Evolutionary conservation across 2,329 filamentous ascomycete genomes (phyloP).

Genomic region (Penicillium sp.): DNA sequence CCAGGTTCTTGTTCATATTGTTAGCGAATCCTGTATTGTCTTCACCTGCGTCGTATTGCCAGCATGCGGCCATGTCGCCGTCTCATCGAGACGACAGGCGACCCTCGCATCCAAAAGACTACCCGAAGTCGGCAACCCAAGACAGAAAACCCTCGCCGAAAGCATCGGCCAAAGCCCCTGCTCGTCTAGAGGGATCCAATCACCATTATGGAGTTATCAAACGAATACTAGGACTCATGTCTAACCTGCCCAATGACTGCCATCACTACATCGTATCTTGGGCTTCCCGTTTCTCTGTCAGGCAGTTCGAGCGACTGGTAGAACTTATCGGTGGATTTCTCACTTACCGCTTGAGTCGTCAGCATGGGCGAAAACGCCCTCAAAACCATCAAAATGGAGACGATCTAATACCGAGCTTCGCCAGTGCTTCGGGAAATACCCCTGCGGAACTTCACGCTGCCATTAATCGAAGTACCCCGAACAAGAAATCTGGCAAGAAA

Average conservation of each 20-base stretch:
- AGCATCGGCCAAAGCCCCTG: slow-evolving; percentile 16
- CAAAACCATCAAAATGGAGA: slow-evolving; percentile 48
- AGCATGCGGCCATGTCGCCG: slow-evolving; percentile 11
- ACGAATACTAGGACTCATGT: slow-evolving; percentile 68
- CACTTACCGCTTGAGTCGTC: slow-evolving; percentile 66
- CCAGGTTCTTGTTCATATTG: slow-evolving; percentile 69
- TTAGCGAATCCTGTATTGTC: slow-evolving; percentile 70
- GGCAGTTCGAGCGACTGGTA: slow-evolving; percentile 62
- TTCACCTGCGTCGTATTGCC: slow-evolving; percentile 27
- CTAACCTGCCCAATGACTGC: slow-evolving; percentile 64
- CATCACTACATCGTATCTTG: slow-evolving; percentile 70
- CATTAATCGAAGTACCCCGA: slow-evolving; percentile 45
- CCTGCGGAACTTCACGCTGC: slow-evolving; percentile 69
- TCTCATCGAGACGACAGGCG: slow-evolving; percentile 21
- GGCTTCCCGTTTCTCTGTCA: slow-evolving; percentile 62
- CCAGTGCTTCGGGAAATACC: slow-evolving; percentile 53
- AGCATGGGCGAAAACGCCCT: slow-evolving; percentile 58
- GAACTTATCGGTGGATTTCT: slow-evolving; percentile 71
- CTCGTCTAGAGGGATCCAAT: slow-evolving; percentile 42
- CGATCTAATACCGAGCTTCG: slow-evolving; percentile 61
- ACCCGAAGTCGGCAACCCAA: slow-evolving; percentile 13
- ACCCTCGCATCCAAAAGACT: slow-evolving; percentile 24
- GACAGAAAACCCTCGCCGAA: slow-evolving; percentile 14
- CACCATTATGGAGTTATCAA: slow-evolving; percentile 79
- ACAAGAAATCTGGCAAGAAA: slow-evolving; percentile 50